Evolutionary conservation across 1,284 basidiomycete species (phyloP), one percentile per base, ranked within the genome.

Genomic region (Tetrapyrgos nigripes): DNA sequence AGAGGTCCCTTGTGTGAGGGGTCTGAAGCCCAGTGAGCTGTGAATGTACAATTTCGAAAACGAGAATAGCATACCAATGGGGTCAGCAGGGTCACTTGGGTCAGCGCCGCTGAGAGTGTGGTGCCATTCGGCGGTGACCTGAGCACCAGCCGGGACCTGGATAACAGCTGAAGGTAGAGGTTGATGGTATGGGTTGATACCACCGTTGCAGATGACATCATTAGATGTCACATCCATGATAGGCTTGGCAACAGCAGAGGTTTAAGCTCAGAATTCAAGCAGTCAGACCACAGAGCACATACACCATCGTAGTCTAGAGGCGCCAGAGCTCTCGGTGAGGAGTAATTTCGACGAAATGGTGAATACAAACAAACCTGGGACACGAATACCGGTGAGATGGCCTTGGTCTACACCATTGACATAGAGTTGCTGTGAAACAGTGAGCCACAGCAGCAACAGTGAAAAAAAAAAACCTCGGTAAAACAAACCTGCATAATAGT

Each of bases 121-220:
- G 64, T 83, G 83, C 76, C 77, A 85, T 65, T 85, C 80, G 10
- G 83, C 77, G 9, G 81, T 84, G 17, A 86, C 76, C 59, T 73
- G 73, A 6, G 80, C 67, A 14, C 84, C 83, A 58, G 82, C 76
- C 51, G 87, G 71, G 27, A 84, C 79, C 37, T 73, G 70, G 71
- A 89, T 78, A 65, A 87, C 68, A 13, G 76, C 65, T 53, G 76
- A 69, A 48, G 84, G 76, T 60, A 88, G 70, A 10, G 82, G 81
- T 64, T 80, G 72, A 71, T 84, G 79, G 69, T 83, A 84, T 0
- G 83, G 83, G 66, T 84, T 86, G 66, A 85, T 84, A 27, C 84
- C 84, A 29, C 84, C 84, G 58, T 86, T 86, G 73, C 84, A 85
- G 59, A 84, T 83, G 46, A 86, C 52, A 65, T 85, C 79, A 68